Evolutionary conservation across 441 rosid genomes (phyloP), one percentile per base, ranked within the genome.

Genomic region (Corymbia calophylla): DNA sequence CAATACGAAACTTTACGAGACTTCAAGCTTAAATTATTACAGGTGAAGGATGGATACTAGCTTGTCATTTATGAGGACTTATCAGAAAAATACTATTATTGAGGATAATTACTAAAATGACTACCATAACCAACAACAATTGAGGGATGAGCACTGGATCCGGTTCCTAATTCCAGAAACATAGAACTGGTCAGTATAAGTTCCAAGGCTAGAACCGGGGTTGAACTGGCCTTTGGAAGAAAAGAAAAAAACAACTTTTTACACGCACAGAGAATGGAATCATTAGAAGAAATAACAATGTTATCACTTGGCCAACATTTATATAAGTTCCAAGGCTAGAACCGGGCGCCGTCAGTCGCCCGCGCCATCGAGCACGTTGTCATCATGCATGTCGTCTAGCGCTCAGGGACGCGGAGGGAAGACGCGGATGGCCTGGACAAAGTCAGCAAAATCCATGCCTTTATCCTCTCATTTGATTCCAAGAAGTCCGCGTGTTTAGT

Each of bases 201-300:
- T 31, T 66, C 10, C 39, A 66, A 31, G 39, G 2, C 8, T 32
- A 5, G 12, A 16, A 66, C 0, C 2, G 6, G 1, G 0, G 0
- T 9, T 58, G 14, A 4, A 58, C 6, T 1, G 64, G 64, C 25
- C 14, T 3, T 58, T 25, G 11, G 44, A 39, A 5, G 14, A 5
- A 0, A 58, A 23, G 25, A 48, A 48, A 48, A 56, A 58, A 58
- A 58, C 39, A 31, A 31, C 12, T 66, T 66, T 31, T 16, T 31
- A 66, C 25, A 23, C 25, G n/a, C n/a, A 58, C 5, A 13, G 25
- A 58, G n/a, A 58, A 58, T 58, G 14, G 6, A 58, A 2, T 13
- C 3, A 25, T 9, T 25, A 25, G 6, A 25, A 58, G 1, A 25
- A 25, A 58, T 25, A 58, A 58, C n/a, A 58, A 58, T 58, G 10